Percentiles rank a stretch among this genome's conserved stretches.
phyloP scores from a whole-genome alignment of 179 eudicot species.

The Amaranthus tricolor region DNA sequence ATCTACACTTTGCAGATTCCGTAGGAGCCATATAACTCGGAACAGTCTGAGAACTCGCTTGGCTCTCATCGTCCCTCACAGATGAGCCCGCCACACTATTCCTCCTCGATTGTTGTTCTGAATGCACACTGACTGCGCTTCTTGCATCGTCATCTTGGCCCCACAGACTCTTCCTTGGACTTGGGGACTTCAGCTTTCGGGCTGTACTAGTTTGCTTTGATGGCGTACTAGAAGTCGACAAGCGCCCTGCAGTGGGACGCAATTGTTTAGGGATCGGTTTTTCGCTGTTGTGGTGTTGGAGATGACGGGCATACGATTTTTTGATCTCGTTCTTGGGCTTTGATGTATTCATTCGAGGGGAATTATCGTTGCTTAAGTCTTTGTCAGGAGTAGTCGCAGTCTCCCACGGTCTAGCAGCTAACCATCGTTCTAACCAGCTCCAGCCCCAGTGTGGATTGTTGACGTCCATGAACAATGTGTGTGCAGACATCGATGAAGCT shows the following conservation, averaged over 20 bases:
- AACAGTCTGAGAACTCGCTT: slow-evolving; percentile 56
- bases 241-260: slow-evolving; percentile 34
- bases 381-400: slow-evolving; percentile 41
- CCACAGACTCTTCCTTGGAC: slow-evolving; percentile 37
- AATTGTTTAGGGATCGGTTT: slow-evolving; percentile 42
- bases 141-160: slow-evolving; percentile 54
- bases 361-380: slow-evolving; percentile 35
- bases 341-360: slow-evolving; percentile 34
- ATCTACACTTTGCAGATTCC: slow-evolving; percentile 63
- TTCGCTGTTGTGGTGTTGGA: slow-evolving; percentile 40
- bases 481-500: slow-evolving; percentile 53
- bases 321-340: slow-evolving; percentile 44
- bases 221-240: slow-evolving; percentile 48
- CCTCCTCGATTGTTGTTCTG: slow-evolving; percentile 54
- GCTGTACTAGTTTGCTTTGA: slow-evolving; percentile 30
- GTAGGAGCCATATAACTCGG: slow-evolving; percentile 87
- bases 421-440: slow-evolving; percentile 95
- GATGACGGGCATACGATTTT: slow-evolving; percentile 47
- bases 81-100: slow-evolving; percentile 59
- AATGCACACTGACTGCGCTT: slow-evolving; percentile 49
- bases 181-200: slow-evolving; percentile 43
- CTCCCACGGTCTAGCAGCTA: slow-evolving; percentile 81
- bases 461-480: slow-evolving; percentile 76
- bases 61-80: slow-evolving; percentile 75
- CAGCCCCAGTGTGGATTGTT: slow-evolving; percentile 97